Evolutionary conservation across 352 stramenopile genomes (phyloP).

Genomic region (Halophytophthora polymorphica): DNA sequence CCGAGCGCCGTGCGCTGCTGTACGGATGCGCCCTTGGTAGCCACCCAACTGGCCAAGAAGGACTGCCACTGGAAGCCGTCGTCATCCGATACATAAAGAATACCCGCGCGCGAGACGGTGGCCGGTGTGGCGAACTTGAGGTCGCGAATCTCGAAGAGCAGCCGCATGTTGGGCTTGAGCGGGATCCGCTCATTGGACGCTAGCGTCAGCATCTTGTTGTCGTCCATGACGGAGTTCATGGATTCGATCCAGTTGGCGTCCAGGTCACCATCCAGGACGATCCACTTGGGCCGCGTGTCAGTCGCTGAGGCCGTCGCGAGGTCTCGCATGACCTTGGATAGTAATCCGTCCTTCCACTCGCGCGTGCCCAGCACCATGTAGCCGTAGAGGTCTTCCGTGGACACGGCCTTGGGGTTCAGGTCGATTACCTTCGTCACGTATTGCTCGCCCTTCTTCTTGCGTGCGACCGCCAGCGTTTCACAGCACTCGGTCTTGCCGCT

Average conservation of each 20-base stretch:
- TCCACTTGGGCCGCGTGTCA: constrained; percentile 89
- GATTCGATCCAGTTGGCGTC: constrained; percentile 88
- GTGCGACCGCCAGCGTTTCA: constrained; percentile 83
- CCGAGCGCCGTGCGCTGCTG: constrained; percentile 50
- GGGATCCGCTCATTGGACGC: constrained; percentile 96
- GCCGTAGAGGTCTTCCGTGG: constrained; percentile 95
- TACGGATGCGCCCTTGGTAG: constrained; percentile 56
- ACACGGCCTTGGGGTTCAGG: constrained; percentile 95
- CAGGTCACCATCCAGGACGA: constrained; percentile 92
- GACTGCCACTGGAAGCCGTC: constrained; percentile 91
- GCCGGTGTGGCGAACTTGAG: constrained; percentile 93
- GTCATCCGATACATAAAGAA: constrained; percentile 92
- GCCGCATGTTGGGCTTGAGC: constrained; percentile 92
- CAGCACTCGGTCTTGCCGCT: constrained; percentile 94
- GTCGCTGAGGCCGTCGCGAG: constrained; percentile 61
- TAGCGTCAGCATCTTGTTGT: constrained; percentile 88
- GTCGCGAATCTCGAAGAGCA: constrained; percentile 96
- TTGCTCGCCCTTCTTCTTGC: constrained; percentile 68
- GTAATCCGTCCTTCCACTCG: constrained; percentile 95
- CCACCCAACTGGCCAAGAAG: constrained; percentile 91
- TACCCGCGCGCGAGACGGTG: constrained; percentile 93
- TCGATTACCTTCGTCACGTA: constrained; percentile 77
- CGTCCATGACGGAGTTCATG: constrained; percentile 91
- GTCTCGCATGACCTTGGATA: constrained; percentile 94
- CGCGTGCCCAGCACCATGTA: constrained; percentile 93